Base-by-base conservation (phyloP, 2,329 filamentous ascomycete genomes). In the Fusarium sp. region DNA sequence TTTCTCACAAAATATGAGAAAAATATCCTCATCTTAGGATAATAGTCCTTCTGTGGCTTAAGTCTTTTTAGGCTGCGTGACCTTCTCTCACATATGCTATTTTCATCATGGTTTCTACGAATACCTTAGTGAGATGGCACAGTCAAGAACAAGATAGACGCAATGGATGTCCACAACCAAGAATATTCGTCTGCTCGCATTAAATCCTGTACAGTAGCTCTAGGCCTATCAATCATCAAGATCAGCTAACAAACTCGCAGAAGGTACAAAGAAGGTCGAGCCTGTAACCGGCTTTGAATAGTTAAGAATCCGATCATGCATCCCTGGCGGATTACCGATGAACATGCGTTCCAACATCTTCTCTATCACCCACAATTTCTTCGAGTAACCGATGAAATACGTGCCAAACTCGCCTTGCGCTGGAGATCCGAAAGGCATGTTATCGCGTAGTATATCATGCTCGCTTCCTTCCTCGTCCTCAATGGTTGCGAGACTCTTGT, bases 401-500 rank as follows among this genome's bases (percentile, higher is more conserved):
- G 87, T 89, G 2, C 87, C 87, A 61, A 84, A 88, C 71, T 88
- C 81, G 0, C 80, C 81, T 0, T 79, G 73, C 0, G 81, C 84
- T 0, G 86, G 86, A 0, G 83, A 84, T 0, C 87, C 87, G 74
- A 89, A 89, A 0, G 87, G 87, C 87, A 89, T 89, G 64, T 89
- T 89, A 59, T 89, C 87, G 0, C 87, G 80, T 4, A 89, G 76
- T 40, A 89, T 87, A 36, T 81, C 82, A 64, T 85, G 77, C 73
- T 89, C 87, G 9, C 79, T 76, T 1, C 85, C 86, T 9, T 80
- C 60, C 5, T 84, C 82, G 57, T 86, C 84, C 44, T 84, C 81
- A 38, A 89, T 83, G 0, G 85, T 88, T 3, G 81, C 80, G 0
- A 89, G 82, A 6, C 82, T 83, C 75, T 89, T 89, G 71, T 88